Conservation (phyloP, 805 yeast species). For the Yamadazyma kitorensis region DNA sequence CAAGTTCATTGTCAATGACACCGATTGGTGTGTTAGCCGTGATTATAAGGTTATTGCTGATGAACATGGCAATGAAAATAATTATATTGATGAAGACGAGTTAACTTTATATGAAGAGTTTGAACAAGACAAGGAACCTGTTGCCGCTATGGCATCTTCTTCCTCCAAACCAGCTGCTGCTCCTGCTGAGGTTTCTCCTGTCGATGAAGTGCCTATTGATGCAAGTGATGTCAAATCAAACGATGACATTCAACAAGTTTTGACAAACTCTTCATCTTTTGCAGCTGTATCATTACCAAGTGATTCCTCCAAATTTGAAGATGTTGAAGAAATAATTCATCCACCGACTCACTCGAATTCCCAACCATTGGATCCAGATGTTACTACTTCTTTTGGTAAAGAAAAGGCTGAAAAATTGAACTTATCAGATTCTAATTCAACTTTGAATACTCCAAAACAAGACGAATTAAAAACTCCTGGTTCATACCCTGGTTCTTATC, state of each 20-base stretch:
- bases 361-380: slow-evolving; percentile 3
- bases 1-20: slow-evolving; percentile 36
- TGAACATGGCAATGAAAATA: slow-evolving; percentile 35
- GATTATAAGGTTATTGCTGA: slow-evolving; percentile 25
- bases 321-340: slow-evolving; percentile 2
- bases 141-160: too few species aligned
- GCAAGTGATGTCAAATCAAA: too few species aligned
- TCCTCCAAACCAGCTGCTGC: not conserved
- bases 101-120: slow-evolving; percentile 21
- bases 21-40: slow-evolving; percentile 27
- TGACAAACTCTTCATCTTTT: slow-evolving; percentile 32
- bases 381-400: not conserved
- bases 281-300: slow-evolving; percentile 32
- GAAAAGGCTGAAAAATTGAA: slow-evolving; percentile 5
- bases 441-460: slow-evolving; percentile 14
- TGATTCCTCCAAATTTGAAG: slow-evolving; percentile 8
- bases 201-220: not conserved
- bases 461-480: slow-evolving; percentile 18
- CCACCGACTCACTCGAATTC: slow-evolving; percentile 11
- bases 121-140: slow-evolving; percentile 12
- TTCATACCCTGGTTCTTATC: slow-evolving; percentile 9
- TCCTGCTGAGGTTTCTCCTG: too few species aligned
- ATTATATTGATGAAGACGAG: slow-evolving; percentile 27
- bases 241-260: slow-evolving; percentile 17
- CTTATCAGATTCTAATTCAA: slow-evolving; percentile 12